These are phyloP conservation scores for Madurella fahalii DNA, from an alignment of 2,329 filamentous ascomycete genomes.

Conservation along the genomic window DNA sequence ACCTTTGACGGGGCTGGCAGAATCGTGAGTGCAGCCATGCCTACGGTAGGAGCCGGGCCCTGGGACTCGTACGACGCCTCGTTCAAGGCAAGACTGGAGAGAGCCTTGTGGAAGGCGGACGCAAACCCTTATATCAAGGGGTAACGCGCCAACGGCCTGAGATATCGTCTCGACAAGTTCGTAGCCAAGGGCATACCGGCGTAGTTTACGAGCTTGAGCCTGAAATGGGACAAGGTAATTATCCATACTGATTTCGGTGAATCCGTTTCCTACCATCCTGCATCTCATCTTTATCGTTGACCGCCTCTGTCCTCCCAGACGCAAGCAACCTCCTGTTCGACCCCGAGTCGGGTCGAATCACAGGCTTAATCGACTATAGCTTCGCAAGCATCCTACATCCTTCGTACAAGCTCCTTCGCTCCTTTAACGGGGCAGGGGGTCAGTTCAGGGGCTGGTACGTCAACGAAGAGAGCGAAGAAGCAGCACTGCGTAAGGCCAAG, in stretches of 20 bases:
- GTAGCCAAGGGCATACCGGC: slow-evolving; percentile 26
- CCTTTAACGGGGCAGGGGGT: slow-evolving; percentile 10
- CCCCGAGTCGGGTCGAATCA: slow-evolving; percentile 26
- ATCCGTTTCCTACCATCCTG: slow-evolving; percentile 5
- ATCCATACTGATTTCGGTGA: slow-evolving; percentile 31
- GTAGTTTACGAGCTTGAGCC: slow-evolving; percentile 23
- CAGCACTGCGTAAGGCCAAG: slow-evolving; percentile 15
- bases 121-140: slow-evolving; percentile 29
- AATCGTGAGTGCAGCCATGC: slow-evolving; percentile 32
- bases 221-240: slow-evolving; percentile 24
- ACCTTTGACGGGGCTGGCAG: slow-evolving; percentile 30
- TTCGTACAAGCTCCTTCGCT: slow-evolving; percentile 17
- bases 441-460: slow-evolving; percentile 12
- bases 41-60: slow-evolving; percentile 30
- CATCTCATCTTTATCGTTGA: neutral
- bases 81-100: slow-evolving; percentile 27
- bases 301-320: slow-evolving; percentile 20
- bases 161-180: slow-evolving; percentile 30
- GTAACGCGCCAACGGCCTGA: slow-evolving; percentile 30
- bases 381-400: slow-evolving; percentile 16
- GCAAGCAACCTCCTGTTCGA: slow-evolving; percentile 31
- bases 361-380: slow-evolving; percentile 24
- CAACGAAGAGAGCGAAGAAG: slow-evolving; percentile 4
- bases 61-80: slow-evolving; percentile 29
- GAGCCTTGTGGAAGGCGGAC: slow-evolving; percentile 27